Conservation (phyloP, 2,329 filamentous ascomycete genomes). For the Apiospora kogelbergensis region DNA sequence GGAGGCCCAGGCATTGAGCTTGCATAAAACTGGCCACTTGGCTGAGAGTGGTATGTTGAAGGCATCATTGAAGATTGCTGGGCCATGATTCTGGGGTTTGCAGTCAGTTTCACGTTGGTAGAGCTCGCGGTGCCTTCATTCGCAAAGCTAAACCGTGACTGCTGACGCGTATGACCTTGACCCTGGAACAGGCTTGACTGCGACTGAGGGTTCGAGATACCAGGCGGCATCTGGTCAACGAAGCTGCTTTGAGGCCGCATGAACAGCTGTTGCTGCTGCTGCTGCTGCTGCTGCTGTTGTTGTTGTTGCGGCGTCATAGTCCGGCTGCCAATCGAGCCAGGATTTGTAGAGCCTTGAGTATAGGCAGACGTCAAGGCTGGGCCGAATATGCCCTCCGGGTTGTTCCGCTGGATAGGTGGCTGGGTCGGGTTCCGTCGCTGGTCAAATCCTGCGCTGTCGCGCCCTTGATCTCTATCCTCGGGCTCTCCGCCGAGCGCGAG, state of each 20-base stretch:
- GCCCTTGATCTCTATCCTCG: conserved; percentile 68
- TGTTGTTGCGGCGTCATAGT: conserved; percentile 75
- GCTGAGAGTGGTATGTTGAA: conserved; percentile 56
- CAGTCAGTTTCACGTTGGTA: conserved; percentile 71
- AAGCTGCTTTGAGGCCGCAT: conserved; percentile 64
- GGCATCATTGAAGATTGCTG: conserved; percentile 87
- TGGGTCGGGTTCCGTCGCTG: conserved; percentile 69
- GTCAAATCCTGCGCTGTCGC: conserved; percentile 51
- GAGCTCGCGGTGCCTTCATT: conserved; percentile 68
- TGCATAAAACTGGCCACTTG: conserved; percentile 73
- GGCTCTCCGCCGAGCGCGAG: conserved; percentile 90
- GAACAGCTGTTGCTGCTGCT: conserved; percentile 70
- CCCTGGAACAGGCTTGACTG: conserved; percentile 52
- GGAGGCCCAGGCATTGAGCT: conserved; percentile 89
- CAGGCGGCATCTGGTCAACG: conserved; percentile 59
- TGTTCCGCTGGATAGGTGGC: conserved; percentile 71
- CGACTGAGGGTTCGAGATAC: conserved; percentile 48
- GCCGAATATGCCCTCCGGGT: conserved; percentile 54
- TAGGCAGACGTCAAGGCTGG: conserved; percentile 50
- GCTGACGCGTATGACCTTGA: conserved; percentile 75
- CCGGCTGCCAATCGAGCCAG: conserved; percentile 64
- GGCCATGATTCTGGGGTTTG: conserved; percentile 77
- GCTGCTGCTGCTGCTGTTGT: conserved; percentile 65
- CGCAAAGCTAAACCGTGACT: conserved; percentile 84
- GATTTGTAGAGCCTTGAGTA: conserved; percentile 47